These are phyloP conservation scores for Pugionium cornutum DNA, from an alignment of 345 rosid species.

Conservation along the genomic window DNA sequence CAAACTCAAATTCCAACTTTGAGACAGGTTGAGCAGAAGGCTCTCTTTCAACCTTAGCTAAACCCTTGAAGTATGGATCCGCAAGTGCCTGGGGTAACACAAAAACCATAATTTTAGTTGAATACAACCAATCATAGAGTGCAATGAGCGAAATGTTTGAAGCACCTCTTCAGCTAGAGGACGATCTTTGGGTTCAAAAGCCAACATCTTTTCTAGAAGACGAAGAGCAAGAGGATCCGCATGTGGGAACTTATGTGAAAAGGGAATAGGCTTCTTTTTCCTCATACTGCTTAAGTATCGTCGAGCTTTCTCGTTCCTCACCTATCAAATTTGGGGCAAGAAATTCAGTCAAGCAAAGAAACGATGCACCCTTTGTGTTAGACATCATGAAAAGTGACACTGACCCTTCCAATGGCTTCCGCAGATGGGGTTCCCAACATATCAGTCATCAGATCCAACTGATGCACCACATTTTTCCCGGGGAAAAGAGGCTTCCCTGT, in stretches of 20 bases:
- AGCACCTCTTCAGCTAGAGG: conserved; percentile 91
- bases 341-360: conserved; percentile 31
- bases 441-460: conserved; percentile 93
- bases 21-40: conserved; percentile 94
- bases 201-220: conserved; percentile 83
- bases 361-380: conserved; percentile 9
- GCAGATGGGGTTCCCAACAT: conserved; percentile 88
- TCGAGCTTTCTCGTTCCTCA: conserved; percentile 95
- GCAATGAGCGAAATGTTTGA: conserved; percentile 11
- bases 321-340: conserved; percentile 48
- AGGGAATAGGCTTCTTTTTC: conserved; percentile 77
- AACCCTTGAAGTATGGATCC: conserved; percentile 87
- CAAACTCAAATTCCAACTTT: conserved; percentile 95
- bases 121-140: conserved; percentile 8
- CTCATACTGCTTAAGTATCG: conserved; percentile 95
- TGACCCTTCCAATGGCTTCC: conserved; percentile 91
- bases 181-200: conserved; percentile 91
- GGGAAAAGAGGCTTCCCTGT: conserved; percentile 97
- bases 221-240: conserved; percentile 93
- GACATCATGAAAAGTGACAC: conserved; percentile 20
- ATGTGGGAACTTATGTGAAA: conserved; percentile 86
- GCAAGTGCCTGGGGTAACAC: conserved; percentile 75
- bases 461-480: conserved; percentile 96
- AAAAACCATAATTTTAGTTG: conserved; percentile 1
- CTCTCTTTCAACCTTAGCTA: conserved; percentile 94